Base-by-base conservation (phyloP, 208 protist genomes). In the Trypanosoma avium region DNA sequence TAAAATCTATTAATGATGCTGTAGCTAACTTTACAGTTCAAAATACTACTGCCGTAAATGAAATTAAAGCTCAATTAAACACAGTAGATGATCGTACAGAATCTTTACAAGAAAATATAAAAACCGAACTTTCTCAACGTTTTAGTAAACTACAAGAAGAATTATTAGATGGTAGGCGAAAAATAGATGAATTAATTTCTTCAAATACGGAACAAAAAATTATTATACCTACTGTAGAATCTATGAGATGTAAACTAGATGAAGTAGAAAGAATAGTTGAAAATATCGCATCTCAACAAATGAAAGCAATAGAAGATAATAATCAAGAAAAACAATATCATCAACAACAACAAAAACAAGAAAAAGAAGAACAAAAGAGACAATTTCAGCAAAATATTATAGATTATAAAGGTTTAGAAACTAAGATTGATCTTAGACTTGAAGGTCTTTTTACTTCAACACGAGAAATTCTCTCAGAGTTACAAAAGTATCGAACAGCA, bases 241-340 rank as follows among this genome's bases (percentile, higher is more conserved):
- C 47, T 13, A 70, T 70, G 64, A 54, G 56, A 17, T 9, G 50
- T 12, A 70, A 63, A 42, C 64, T 70, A 7, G 64, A 70, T 15
- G 47, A 56, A 21, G 55, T 63, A 22, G 22, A 47, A 27, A 21
- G 19, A 30, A 57, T 38, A 27, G 43, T 70, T n/a, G 47, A 70
- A 22, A 19, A 30, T 17, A 55, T 70, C 6, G 32, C 24, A 52
- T 24, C n/a, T n/a, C n/a, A n/a, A n/a, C n/a, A n/a, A n/a, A n/a
- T n/a, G n/a, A n/a, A n/a, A n/a, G n/a, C n/a, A n/a, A n/a, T n/a
- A n/a, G n/a, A n/a, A n/a, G n/a, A n/a, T n/a, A n/a, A 19, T 36
- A n/a, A n/a, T 17, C 27, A 40, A 19, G 13, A 9, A 15, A 21
- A 9, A 45, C 22, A 19, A 26, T 17, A 8, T n/a, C 29, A 22